Percentiles rank a stretch among this genome's conserved stretches.
phyloP scores from a whole-genome alignment of 2,329 filamentous ascomycete species.

The Exophiala aquamarina region DNA sequence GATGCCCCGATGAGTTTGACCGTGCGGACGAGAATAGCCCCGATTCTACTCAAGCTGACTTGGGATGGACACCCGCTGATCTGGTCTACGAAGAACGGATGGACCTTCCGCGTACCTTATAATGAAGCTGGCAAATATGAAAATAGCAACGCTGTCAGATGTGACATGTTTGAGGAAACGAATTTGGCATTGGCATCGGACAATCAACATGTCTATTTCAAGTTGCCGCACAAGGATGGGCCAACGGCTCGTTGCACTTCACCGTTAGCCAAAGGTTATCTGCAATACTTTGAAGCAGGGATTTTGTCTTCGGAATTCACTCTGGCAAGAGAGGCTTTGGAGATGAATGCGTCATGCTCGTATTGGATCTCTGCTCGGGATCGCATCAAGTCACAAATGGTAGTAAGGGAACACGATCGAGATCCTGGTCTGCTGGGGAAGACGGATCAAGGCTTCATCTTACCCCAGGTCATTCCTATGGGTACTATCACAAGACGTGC shows the following conservation, averaged over 20 bases:
- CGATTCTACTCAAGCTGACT: slow-evolving; percentile 75
- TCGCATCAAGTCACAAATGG: slow-evolving; percentile 91
- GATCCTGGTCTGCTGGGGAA: slow-evolving; percentile 26
- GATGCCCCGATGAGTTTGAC: slow-evolving; percentile 69
- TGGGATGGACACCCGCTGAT: slow-evolving; percentile 90
- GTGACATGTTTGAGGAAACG: slow-evolving; percentile 68
- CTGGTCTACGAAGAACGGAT: slow-evolving; percentile 92
- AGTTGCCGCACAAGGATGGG: slow-evolving; percentile 94
- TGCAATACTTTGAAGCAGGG: slow-evolving; percentile 87
- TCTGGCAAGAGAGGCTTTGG: slow-evolving; percentile 89
- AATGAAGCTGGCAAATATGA: slow-evolving; percentile 64
- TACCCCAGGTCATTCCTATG: slow-evolving; percentile 97
- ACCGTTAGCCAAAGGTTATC: slow-evolving; percentile 87
- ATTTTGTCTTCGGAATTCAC: slow-evolving; percentile 81
- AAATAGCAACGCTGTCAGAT: slow-evolving; percentile 69
- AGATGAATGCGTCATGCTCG: slow-evolving; percentile 98
- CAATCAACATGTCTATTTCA: slow-evolving; percentile 70
- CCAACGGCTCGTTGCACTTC: slow-evolving; percentile 79
- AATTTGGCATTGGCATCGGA: slow-evolving; percentile 68
- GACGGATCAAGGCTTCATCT: slow-evolving; percentile 71
- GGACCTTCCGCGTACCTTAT: slow-evolving; percentile 79
- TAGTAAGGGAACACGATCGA: slow-evolving; percentile 74
- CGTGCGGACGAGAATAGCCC: slow-evolving; percentile 83
- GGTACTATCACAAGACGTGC: slow-evolving; percentile 92
- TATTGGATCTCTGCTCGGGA: slow-evolving; percentile 98